A percentile compares a stretch with the other conserved stretches of the same genome.
Conservation (phyloP, 176 grass and related monocot genomes). For the Rhynchospora breviuscula region DNA sequence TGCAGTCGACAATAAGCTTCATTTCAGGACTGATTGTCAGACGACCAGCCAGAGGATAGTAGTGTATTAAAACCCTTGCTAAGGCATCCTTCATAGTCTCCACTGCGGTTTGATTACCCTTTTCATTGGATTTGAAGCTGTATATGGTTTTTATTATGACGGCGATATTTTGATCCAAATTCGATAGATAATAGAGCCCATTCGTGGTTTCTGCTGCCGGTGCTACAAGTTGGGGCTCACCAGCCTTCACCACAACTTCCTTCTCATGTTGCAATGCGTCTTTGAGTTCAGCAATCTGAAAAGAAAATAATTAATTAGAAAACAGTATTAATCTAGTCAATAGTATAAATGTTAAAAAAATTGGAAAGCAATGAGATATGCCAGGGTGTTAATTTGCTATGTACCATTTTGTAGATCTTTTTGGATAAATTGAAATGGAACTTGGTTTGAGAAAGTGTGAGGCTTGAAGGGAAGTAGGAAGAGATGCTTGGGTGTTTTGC, state of each 20-base stretch:
- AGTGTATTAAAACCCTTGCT: constrained; percentile 68
- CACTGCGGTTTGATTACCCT: constrained; percentile 20
- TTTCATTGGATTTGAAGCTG: constrained; percentile 52
- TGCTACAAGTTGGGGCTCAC: constrained; percentile 40
- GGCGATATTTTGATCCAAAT: constrained; percentile 95
- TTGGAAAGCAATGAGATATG: not conserved
- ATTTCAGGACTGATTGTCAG: constrained; percentile 62
- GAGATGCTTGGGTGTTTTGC: not conserved
- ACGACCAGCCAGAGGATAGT: constrained; percentile 82
- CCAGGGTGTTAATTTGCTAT: not conserved
- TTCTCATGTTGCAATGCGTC: constrained; percentile 7
- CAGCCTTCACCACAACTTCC: constrained; percentile 41
- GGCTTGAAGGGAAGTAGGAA: not conserved
- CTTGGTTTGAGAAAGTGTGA: not conserved
- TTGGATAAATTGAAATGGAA: not conserved
- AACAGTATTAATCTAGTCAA: not conserved
- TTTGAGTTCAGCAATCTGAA: constrained; percentile 21
- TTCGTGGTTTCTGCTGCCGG: constrained; percentile 54
- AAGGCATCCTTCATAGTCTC: constrained; percentile 55
- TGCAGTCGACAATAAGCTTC: constrained; percentile 80
- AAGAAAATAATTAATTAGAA: not conserved
- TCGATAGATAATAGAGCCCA: constrained; percentile 83
- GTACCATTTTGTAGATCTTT: constrained; percentile 8
- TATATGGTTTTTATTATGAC: constrained; percentile 85
- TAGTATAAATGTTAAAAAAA: not conserved